Evolutionary conservation across 176 grass and related monocot genomes (phyloP), one percentile per base, ranked within the genome.

Genomic region (Miscanthus lutarioriparius): DNA sequence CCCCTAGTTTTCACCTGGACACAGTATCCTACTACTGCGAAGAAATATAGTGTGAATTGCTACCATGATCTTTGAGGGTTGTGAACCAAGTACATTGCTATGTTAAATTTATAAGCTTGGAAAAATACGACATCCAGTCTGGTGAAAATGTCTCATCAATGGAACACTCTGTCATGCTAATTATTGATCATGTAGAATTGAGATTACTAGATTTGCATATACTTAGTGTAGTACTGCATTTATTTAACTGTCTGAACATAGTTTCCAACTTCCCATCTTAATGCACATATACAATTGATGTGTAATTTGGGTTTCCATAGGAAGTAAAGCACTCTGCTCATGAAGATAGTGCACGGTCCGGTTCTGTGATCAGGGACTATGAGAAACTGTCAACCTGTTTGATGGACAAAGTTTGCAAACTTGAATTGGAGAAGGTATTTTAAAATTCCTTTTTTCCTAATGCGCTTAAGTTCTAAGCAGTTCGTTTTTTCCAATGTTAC

Each of bases 391-490:
- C 70, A 35, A 84, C 76, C 62, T 77, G 33, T 44, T 76, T 89
- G 75, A 85, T 65, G 48, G 76, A 89, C 44, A 94, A 78, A 78
- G 74, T 80, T 88, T 73, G 80, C 79, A 90, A 92, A 89, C 71
- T 93, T 88, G 86, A 94, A 78, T 32, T 65, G 65, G 95, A 97
- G 62, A 97, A 97, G 90, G 95, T 97, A 84, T 73, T 15, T 75
- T 81, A 28, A 49, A 59, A 49, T 61, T 78, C n/a, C 47, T 67
- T 71, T 71, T 33, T 72, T 4, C n/a, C 36, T 35, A 64, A 49
- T 39, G 20, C 25, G 45, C 79, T 74, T 37, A 43, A 70, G 41
- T 43, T 72, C n/a, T 51, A 72, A 63, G n/a, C 9, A 61, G 10
- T 75, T 86, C 59, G 27, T 23, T 22, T 82, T 19, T 63, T 5